Conservation (phyloP, 306 rosid genomes). For the Prunus salicina region DNA sequence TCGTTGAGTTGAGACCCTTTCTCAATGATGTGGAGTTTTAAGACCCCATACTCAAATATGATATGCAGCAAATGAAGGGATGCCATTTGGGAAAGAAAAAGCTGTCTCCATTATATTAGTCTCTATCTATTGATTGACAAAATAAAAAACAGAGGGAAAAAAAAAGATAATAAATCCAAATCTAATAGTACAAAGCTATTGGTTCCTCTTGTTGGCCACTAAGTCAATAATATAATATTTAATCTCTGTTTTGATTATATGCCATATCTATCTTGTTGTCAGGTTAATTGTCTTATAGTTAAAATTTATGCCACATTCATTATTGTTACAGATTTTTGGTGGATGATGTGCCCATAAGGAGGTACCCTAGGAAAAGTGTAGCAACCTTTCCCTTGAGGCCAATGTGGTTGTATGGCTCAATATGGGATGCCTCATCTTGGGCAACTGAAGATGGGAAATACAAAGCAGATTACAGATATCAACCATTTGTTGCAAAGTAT, state of each 20-base stretch:
- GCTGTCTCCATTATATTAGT: neutral
- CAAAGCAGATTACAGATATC: conserved; percentile 88
- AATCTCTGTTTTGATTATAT: too few relatives aligned
- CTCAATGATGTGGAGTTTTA: neutral
- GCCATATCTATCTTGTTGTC: neutral
- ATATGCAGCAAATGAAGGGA: neutral
- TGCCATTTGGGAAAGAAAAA: neutral
- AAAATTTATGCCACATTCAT: neutral
- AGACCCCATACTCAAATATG: neutral
- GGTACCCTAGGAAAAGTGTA: conserved; percentile 69
- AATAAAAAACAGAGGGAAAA: neutral
- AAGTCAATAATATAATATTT: neutral
- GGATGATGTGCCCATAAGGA: conserved; percentile 95
- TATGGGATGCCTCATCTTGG: conserved; percentile 99
- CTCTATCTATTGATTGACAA: neutral
- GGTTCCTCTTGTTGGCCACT: conserved; percentile 11
- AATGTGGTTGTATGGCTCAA: conserved; percentile 97
- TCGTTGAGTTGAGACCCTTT: neutral
- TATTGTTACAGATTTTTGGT: conserved; percentile 67
- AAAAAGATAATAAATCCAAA: neutral
- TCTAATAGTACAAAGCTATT: neutral
- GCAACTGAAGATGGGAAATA: conserved; percentile 97
- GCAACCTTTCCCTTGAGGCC: conserved; percentile 81
- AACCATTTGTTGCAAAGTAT: conserved; percentile 82
- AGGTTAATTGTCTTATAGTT: neutral